phyloP scores from a whole-genome alignment of 2,329 filamentous ascomycete genomes.

The Xylariaceae sp. region DNA sequence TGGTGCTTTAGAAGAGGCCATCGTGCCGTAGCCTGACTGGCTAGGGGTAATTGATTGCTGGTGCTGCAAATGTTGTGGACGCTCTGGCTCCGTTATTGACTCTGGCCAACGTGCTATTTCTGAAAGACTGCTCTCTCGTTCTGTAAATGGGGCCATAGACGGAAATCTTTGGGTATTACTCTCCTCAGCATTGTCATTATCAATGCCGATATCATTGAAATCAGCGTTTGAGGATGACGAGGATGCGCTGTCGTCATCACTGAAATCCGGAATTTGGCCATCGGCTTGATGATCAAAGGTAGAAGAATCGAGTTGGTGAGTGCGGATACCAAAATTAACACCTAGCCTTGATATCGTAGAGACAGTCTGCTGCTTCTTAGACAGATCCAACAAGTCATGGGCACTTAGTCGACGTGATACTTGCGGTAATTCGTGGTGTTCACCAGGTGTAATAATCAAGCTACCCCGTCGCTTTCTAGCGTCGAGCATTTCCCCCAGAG shows the following conservation, averaged over 20 bases:
- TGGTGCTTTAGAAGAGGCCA: conserved; percentile 6
- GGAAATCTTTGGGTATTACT: conserved; percentile 37
- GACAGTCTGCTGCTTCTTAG: conserved; percentile 62
- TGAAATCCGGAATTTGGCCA: conserved; percentile 20
- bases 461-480: conserved; percentile 45
- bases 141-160: conserved; percentile 24
- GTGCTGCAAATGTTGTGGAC: conserved; percentile 16
- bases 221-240: conserved; percentile 33
- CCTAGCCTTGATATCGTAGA: conserved; percentile 58
- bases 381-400: conserved; percentile 62
- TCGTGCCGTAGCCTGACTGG: conserved; percentile 34
- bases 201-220: conserved; percentile 42
- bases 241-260: conserved; percentile 28
- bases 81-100: conserved; percentile 35
- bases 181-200: conserved; percentile 45
- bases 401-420: conserved; percentile 47
- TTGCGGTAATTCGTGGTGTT: conserved; percentile 25
- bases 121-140: conserved; percentile 45
- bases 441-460: conserved; percentile 46
- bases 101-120: conserved; percentile 40
- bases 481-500: conserved; percentile 48
- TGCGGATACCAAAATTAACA: conserved; percentile 73
- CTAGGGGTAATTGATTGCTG: conserved; percentile 10
- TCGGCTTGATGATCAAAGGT: conserved; percentile 49
- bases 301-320: conserved; percentile 68